Percentiles rank a stretch among this genome's conserved stretches.
phyloP scores from a whole-genome alignment of 345 rosid species.

The Citrus unshiu region DNA sequence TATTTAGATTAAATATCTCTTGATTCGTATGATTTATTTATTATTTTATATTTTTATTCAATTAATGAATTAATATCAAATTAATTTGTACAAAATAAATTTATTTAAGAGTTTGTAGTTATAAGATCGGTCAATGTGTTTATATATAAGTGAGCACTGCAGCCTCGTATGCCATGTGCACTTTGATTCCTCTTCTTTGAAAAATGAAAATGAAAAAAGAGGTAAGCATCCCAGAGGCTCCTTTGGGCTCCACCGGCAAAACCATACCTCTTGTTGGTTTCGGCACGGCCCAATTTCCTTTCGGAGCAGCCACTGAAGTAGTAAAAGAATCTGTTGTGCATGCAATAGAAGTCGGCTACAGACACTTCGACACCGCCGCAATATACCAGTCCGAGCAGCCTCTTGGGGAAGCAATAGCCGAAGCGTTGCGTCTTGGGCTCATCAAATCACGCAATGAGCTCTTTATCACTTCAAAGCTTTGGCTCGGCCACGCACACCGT shows the following conservation, averaged over 20 bases:
- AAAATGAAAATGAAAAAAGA: not conserved
- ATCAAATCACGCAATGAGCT: conserved; percentile 19
- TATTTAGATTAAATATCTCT: no score
- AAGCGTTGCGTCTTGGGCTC: conserved; percentile 16
- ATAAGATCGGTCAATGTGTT: no score
- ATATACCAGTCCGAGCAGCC: conserved; percentile 8
- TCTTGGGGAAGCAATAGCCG: conserved; percentile 14
- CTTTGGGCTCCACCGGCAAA: not conserved
- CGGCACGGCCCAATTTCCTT: conserved; percentile 25
- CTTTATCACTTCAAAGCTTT: conserved; percentile 29
- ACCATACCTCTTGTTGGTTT: conserved; percentile 18
- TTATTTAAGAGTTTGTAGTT: no score
- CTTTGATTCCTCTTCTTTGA: no score
- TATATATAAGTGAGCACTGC: no score
- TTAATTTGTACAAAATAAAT: no score
- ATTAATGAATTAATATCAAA: no score
- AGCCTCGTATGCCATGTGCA: no score
- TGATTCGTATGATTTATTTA: no score
- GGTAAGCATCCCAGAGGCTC: not conserved
- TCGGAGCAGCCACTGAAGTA: not conserved
- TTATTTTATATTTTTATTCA: no score
- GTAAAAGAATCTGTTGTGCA: not conserved
- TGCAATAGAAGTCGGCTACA: conserved; percentile 18
- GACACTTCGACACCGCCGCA: conserved; percentile 17
- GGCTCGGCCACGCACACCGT: conserved; percentile 12